These are phyloP conservation scores for Podospora australis DNA, from an alignment of 495 filamentous ascomycete genomes.

Conservation along the genomic window DNA sequence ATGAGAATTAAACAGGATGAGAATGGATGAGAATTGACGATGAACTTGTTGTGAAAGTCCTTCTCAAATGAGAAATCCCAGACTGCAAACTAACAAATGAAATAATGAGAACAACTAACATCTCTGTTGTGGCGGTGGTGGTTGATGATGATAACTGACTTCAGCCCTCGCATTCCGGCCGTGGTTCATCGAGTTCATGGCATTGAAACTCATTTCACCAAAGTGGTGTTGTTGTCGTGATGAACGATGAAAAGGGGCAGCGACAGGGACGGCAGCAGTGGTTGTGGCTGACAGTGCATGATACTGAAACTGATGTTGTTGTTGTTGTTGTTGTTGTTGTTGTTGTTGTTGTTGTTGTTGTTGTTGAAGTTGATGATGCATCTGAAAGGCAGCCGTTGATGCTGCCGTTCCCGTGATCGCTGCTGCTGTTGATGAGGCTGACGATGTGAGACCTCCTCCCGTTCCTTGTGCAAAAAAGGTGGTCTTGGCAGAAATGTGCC, in stretches of 20 bases:
- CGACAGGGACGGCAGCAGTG: neutral
- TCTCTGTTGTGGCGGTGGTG: neutral
- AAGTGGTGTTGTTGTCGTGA: neutral
- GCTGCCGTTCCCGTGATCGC: neutral
- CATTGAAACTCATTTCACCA: neutral
- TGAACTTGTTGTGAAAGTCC: too few species aligned
- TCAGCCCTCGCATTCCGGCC: slow-evolving; percentile 15
- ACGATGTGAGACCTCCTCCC: too few species aligned
- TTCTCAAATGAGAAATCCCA: too few species aligned
- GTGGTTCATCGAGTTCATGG: slow-evolving; percentile 18
- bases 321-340: neutral
- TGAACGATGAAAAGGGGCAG: neutral
- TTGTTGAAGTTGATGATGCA: neutral
- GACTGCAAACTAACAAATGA: neutral
- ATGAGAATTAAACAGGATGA: neutral
- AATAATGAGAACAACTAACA: slow-evolving; percentile 18
- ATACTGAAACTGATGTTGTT: neutral
- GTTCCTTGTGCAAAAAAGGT: too few species aligned
- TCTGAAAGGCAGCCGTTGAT: neutral
- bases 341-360: neutral
- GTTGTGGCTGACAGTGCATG: slow-evolving; percentile 2
- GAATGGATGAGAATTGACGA: neutral
- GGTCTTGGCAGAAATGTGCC: too few species aligned
- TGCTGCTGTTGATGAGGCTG: neutral
- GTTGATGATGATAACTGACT: slow-evolving; percentile 17